phyloP scores from a whole-genome alignment of 441 rosid species.

The Arabidopsis hybrid region DNA sequence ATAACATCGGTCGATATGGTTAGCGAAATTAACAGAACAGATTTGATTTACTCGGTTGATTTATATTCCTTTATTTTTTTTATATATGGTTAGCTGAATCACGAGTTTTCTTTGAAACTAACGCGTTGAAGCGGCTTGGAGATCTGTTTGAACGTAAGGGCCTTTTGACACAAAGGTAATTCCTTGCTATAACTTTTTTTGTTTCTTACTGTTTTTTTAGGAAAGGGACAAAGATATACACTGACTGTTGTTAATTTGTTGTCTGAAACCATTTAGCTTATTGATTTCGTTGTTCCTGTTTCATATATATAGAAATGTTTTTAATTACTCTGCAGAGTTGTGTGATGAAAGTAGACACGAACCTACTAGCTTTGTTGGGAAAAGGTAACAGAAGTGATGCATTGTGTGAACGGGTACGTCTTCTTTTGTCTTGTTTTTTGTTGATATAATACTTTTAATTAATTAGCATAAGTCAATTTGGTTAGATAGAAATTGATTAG shows the following conservation, averaged over 20 bases:
- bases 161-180: slow-evolving; percentile 71
- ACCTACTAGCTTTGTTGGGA: slow-evolving; percentile 43
- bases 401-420: slow-evolving; percentile 42
- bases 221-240: background rate
- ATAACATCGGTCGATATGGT: no score
- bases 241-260: slow-evolving; percentile 10
- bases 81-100: slow-evolving; percentile 24
- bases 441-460: no score
- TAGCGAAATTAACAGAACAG: no score
- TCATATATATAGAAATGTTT: background rate
- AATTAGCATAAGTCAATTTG: no score
- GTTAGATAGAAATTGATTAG: no score
- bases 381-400: slow-evolving; percentile 48
- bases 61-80: no score
- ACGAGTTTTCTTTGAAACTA: slow-evolving; percentile 46
- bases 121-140: slow-evolving; percentile 65
- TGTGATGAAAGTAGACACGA: slow-evolving; percentile 41
- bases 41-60: no score
- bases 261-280: background rate
- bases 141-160: slow-evolving; percentile 58
- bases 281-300: background rate
- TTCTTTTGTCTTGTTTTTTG: background rate
- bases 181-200: background rate
- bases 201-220: background rate
- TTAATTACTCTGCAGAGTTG: slow-evolving; percentile 19